Percentiles rank a stretch among this genome's conserved stretches.
Evolutionary conservation across 257 asterid genomes (phyloP).

Genomic region (Scutellaria barbata): DNA sequence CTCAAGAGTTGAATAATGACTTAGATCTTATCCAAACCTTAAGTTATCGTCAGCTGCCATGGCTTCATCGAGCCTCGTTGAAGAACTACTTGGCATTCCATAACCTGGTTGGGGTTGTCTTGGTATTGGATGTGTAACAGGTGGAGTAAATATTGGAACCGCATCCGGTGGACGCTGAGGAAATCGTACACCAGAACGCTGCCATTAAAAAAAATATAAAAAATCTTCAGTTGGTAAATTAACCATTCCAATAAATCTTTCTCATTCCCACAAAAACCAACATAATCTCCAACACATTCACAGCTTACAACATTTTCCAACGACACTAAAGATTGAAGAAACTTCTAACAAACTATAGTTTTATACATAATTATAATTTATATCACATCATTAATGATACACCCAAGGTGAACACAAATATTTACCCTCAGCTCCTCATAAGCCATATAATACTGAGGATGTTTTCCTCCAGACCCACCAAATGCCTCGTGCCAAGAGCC

Average conservation of each 20-base stretch:
- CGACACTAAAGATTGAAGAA: background rate
- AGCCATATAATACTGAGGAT: conserved; percentile 86
- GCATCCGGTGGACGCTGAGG: conserved; percentile 67
- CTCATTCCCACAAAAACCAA: background rate
- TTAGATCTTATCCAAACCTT: conserved; percentile 51
- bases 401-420: conserved; percentile 16
- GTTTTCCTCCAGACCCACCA: conserved; percentile 86
- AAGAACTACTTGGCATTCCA: conserved; percentile 94
- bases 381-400: background rate
- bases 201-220: conserved; percentile 33
- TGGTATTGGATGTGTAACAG: conserved; percentile 58
- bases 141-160: conserved; percentile 75
- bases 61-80: conserved; percentile 85
- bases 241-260: background rate
- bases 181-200: conserved; percentile 81
- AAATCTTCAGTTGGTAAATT: background rate
- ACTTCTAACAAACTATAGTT: background rate
- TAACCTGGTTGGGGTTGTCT: conserved; percentile 78
- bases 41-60: conserved; percentile 75
- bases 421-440: conserved; percentile 89
- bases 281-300: background rate
- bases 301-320: background rate
- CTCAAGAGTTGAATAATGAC: background rate
- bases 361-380: too few relatives aligned
- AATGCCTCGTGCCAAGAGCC: conserved; percentile 96